phyloP scores from a whole-genome alignment of 768 basidiomycete genomes.

The Lentinula sp. region DNA sequence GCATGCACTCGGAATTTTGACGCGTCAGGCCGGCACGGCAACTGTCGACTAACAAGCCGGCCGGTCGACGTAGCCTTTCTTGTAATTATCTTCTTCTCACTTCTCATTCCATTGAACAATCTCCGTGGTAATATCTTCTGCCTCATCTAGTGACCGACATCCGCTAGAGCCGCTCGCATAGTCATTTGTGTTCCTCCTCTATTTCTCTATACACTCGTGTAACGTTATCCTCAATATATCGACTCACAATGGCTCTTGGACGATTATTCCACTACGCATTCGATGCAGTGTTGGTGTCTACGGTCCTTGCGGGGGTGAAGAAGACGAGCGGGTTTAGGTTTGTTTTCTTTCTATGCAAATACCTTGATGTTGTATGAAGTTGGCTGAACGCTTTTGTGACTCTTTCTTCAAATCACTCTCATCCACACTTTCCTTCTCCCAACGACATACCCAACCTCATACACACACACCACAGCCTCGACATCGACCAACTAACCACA shows the following conservation, averaged over 20 bases:
- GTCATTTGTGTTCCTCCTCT: no score
- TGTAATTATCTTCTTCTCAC: no score
- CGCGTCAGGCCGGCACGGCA: no score
- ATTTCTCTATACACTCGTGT: no score
- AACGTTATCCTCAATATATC: background rate
- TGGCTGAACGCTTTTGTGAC: background rate
- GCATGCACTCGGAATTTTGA: no score
- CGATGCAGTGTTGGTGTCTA: constrained; percentile 82
- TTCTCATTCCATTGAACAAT: no score
- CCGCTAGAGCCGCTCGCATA: no score
- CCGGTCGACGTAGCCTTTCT: background rate
- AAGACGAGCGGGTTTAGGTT: constrained; percentile 88
- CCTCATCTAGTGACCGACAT: no score
- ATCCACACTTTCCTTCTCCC: constrained; percentile 1
- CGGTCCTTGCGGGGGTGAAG: constrained; percentile 86
- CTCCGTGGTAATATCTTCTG: no score
- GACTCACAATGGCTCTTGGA: constrained; percentile 37
- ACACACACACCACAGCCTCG: constrained; percentile 29
- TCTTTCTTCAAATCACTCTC: constrained; percentile 3
- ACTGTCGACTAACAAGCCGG: background rate
- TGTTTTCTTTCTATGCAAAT: constrained; percentile 26
- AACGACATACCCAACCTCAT: no score
- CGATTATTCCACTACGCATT: constrained; percentile 76
- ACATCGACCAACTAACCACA: constrained; percentile 61
- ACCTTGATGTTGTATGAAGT: no score